phyloP scores from a whole-genome alignment of 2,329 filamentous ascomycete genomes.

The Cercospora sp. region DNA sequence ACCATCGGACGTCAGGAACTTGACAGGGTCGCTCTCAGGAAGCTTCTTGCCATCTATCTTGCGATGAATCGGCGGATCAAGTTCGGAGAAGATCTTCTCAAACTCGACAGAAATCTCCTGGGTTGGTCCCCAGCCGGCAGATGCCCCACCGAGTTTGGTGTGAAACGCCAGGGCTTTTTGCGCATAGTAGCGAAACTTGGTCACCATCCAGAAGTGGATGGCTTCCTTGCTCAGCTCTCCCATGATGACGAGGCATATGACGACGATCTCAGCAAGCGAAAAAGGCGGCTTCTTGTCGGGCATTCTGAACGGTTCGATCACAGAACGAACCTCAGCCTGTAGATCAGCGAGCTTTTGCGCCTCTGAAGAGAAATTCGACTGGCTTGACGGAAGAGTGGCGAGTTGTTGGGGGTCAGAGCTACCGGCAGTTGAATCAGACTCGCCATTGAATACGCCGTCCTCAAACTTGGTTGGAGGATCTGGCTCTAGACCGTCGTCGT shows the following conservation, averaged over 20 bases:
- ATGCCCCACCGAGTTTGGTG: background rate
- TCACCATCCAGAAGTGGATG: conserved; percentile 8
- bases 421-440: background rate
- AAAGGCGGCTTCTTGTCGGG: conserved; percentile 3
- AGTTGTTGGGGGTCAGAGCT: background rate
- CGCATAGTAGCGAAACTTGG: conserved; percentile 3
- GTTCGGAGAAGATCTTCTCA: background rate
- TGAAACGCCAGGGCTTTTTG: background rate
- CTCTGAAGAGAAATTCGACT: background rate
- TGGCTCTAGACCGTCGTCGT: background rate
- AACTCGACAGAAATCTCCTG: background rate
- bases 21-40: background rate
- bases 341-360: background rate
- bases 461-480: background rate
- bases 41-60: background rate
- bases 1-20: background rate
- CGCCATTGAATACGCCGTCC: background rate
- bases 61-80: background rate
- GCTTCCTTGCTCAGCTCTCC: background rate
- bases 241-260: conserved; percentile 9
- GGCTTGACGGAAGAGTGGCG: background rate
- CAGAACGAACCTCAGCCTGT: background rate
- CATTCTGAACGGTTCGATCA: background rate
- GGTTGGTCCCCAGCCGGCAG: background rate
- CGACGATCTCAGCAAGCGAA: conserved; percentile 1